These are phyloP conservation scores for Ogataea dorogensis DNA, from an alignment of 805 yeast species.

Conservation along the genomic window DNA sequence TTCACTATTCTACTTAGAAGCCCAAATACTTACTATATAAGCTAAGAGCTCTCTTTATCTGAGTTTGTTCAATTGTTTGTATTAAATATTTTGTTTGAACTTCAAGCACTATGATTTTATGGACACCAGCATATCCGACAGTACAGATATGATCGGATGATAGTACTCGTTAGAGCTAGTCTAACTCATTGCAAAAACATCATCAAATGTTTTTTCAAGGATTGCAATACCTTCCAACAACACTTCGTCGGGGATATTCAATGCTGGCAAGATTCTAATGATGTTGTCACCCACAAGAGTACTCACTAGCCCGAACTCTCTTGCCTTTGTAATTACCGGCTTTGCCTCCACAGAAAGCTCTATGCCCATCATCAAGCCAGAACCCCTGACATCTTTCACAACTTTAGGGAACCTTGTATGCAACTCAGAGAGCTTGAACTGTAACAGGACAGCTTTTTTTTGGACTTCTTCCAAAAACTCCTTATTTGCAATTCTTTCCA, in stretches of 20 bases:
- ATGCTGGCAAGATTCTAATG: slow-evolving; percentile 87
- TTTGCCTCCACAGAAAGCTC: slow-evolving; percentile 69
- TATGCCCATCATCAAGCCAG: slow-evolving; percentile 83
- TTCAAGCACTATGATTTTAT: too few species aligned
- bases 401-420: slow-evolving; percentile 57
- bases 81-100: too few species aligned
- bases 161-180: too few species aligned
- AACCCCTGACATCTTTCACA: slow-evolving; percentile 75
- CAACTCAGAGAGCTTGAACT: slow-evolving; percentile 47
- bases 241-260: slow-evolving; percentile 71
- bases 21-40: too few species aligned
- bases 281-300: slow-evolving; percentile 93
- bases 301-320: slow-evolving; percentile 76
- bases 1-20: too few species aligned
- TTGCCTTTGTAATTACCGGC: slow-evolving; percentile 61
- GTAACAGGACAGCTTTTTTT: slow-evolving; percentile 57
- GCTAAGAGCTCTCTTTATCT: too few species aligned
- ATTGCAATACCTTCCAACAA: slow-evolving; percentile 71
- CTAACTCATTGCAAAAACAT: too few species aligned
- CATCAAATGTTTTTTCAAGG: slow-evolving; percentile 56
- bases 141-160: too few species aligned
- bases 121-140: too few species aligned
- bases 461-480: slow-evolving; percentile 61
- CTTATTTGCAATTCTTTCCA: slow-evolving; percentile 60
- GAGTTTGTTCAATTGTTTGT: too few species aligned